Percentiles rank a stretch among this genome's conserved stretches.
These are phyloP conservation scores for Oryza meyeriana DNA, from an alignment of 176 grass and related monocot genomes.

Conservation along the genomic window DNA sequence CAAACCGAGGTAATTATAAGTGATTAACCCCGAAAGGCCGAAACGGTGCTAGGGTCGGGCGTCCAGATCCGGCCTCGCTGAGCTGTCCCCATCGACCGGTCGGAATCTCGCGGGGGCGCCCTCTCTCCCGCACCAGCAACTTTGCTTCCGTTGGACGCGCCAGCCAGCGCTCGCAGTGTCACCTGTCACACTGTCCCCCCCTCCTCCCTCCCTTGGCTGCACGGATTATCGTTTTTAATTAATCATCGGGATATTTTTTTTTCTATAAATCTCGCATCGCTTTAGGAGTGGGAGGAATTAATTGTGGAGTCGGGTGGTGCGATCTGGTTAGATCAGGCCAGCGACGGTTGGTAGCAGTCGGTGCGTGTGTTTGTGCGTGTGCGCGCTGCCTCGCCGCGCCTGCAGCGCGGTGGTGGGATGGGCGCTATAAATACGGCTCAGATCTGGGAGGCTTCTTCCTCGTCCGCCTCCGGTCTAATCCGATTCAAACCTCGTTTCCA, in stretches of 20 bases:
- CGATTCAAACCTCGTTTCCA: constrained; percentile 57
- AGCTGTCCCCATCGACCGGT: constrained; percentile 52
- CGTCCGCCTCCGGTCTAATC: constrained; percentile 37
- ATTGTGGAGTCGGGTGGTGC: constrained; percentile 28
- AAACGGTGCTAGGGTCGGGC: constrained; percentile 22
- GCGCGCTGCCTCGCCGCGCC: not conserved
- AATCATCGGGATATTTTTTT: not conserved
- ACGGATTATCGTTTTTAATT: not conserved
- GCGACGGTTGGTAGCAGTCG: constrained; percentile 58
- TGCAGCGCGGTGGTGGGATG: no score
- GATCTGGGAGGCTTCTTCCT: constrained; percentile 47
- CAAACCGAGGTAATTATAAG: not conserved
- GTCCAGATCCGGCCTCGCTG: constrained; percentile 47
- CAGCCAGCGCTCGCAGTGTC: not conserved
- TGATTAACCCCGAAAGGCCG: not conserved
- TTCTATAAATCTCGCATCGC: not conserved
- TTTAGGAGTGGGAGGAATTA: not conserved
- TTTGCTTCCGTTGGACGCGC: constrained; percentile 60
- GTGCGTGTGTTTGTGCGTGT: not conserved
- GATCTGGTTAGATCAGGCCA: constrained; percentile 36
- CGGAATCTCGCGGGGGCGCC: constrained; percentile 30
- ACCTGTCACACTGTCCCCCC: not conserved
- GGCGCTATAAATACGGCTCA: constrained; percentile 44
- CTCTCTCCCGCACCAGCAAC: not conserved
- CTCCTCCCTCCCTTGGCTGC: not conserved